Evolutionary conservation across 164 flowering plant species (phyloP).

Genomic region (Tetrastigma voinierianum): DNA sequence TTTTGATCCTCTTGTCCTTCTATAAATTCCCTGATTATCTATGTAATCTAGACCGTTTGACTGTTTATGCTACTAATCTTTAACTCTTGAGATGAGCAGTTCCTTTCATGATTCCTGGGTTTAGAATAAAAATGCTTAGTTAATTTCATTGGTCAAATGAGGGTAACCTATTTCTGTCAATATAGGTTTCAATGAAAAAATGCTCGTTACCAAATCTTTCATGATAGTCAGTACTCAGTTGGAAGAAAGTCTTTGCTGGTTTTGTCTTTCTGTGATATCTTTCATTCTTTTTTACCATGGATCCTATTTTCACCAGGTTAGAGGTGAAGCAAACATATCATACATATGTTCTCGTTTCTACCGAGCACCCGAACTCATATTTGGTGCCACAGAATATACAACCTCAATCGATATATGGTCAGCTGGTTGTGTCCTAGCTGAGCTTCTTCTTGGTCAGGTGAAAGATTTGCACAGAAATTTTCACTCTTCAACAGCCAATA

Average conservation of each 20-base stretch:
- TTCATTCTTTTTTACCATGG: not conserved
- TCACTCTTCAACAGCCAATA: not conserved
- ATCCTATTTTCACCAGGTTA: conserved; percentile 36
- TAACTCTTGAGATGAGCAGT: no score
- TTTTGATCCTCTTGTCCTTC: no score
- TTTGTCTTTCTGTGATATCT: no score
- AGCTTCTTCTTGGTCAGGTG: conserved; percentile 73
- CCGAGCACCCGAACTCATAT: conserved; percentile 70
- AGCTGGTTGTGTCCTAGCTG: conserved; percentile 74
- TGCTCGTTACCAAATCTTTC: conserved; percentile 1
- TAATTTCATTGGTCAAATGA: no score
- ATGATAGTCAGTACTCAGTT: not conserved
- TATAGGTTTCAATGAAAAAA: not conserved
- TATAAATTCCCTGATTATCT: no score
- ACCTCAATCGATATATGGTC: conserved; percentile 72
- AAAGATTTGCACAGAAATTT: not conserved
- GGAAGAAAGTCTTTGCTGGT: not conserved
- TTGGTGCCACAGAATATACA: conserved; percentile 70
- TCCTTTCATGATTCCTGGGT: no score
- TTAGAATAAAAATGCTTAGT: no score
- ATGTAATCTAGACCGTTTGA: not conserved
- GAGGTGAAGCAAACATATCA: conserved; percentile 64
- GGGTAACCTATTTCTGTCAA: no score
- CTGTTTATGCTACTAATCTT: no score
- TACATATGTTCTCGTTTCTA: conserved; percentile 71